These are phyloP conservation scores for Mytilinidion resinicola DNA, from an alignment of 495 filamentous ascomycete species.

Conservation along the genomic window DNA sequence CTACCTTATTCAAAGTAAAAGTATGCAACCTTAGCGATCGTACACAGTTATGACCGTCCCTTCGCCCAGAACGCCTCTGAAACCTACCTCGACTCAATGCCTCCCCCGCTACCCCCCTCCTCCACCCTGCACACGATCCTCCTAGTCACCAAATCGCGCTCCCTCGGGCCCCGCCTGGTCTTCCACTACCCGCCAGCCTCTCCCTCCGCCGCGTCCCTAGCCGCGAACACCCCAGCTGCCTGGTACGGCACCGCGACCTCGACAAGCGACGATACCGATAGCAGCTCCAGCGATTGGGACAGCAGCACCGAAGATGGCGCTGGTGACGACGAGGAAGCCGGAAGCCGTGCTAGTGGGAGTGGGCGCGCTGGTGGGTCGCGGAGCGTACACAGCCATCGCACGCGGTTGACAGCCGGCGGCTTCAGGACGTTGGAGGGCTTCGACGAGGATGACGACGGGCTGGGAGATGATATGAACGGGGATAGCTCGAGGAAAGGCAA, in stretches of 20 bases:
- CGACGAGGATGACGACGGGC: constrained; percentile 23
- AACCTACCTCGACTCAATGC: constrained; percentile 7
- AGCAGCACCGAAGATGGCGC: constrained; percentile 46
- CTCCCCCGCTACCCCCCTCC: constrained; percentile 33
- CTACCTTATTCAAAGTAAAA: too few relatives aligned
- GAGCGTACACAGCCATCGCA: too few relatives aligned
- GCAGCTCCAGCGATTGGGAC: constrained; percentile 37
- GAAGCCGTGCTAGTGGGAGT: constrained; percentile 31
- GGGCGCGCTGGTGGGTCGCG: constrained; percentile 6
- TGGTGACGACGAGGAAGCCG: constrained; percentile 29
- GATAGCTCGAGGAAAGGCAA: constrained; percentile 1
- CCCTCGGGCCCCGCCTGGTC: constrained; percentile 69
- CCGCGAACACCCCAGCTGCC: constrained; percentile 10
- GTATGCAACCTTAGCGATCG: too few relatives aligned
- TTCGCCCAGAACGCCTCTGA: too few relatives aligned
- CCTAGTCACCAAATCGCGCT: constrained; percentile 72
- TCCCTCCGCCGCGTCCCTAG: constrained; percentile 41
- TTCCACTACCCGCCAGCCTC: constrained; percentile 77
- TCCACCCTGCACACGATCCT: constrained; percentile 69
- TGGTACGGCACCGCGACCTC: constrained; percentile 36
- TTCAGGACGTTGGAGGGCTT: constrained; percentile 12
- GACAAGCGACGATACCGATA: constrained; percentile 30
- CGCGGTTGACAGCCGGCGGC: neutral
- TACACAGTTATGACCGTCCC: too few relatives aligned
- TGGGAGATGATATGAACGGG: constrained; percentile 4